A percentile compares a stretch with the other conserved stretches of the same genome.
Evolutionary conservation across 2,329 filamentous ascomycete species (phyloP).

Genomic region (Calonectria honghensis): DNA sequence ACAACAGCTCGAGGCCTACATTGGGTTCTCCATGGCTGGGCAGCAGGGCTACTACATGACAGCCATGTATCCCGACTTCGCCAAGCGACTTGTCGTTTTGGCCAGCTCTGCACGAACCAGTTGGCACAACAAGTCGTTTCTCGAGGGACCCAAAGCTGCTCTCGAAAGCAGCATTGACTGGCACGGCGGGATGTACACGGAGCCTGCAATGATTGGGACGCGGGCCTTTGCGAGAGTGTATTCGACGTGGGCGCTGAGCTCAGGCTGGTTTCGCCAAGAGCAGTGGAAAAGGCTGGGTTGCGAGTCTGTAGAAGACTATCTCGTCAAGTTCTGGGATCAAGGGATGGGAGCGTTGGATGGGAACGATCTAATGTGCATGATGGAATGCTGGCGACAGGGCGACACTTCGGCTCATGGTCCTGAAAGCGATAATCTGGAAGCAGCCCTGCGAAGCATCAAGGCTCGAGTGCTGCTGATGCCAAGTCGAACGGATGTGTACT

Average conservation of each 20-base stretch:
- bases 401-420: slow-evolving; percentile 31
- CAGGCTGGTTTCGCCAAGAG: slow-evolving; percentile 36
- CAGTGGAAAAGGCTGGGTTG: slow-evolving; percentile 39
- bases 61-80: slow-evolving; percentile 35
- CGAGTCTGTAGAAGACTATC: slow-evolving; percentile 25
- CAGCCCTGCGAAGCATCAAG: slow-evolving; percentile 27
- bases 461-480: slow-evolving; percentile 34
- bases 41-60: slow-evolving; percentile 32
- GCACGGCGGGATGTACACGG: slow-evolving; percentile 9
- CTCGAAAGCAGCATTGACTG: slow-evolving; percentile 39
- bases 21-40: slow-evolving; percentile 33
- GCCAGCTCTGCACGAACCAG: slow-evolving; percentile 38
- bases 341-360: slow-evolving; percentile 35
- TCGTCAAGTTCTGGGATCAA: slow-evolving; percentile 35
- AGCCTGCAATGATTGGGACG: slow-evolving; percentile 14
- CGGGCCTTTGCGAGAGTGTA: slow-evolving; percentile 37
- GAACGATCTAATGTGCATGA: slow-evolving; percentile 32
- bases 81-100: slow-evolving; percentile 28
- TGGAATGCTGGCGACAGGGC: slow-evolving; percentile 28
- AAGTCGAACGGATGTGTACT: slow-evolving; percentile 34
- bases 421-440: slow-evolving; percentile 3
- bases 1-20: slow-evolving; percentile 24
- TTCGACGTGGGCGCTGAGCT: slow-evolving; percentile 38
- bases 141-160: slow-evolving; percentile 38
- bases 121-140: slow-evolving; percentile 43